Percentiles rank a stretch among this genome's conserved stretches.
phyloP scores from a whole-genome alignment of 2,329 filamentous ascomycete genomes.

The Nectriaceae sp. region DNA sequence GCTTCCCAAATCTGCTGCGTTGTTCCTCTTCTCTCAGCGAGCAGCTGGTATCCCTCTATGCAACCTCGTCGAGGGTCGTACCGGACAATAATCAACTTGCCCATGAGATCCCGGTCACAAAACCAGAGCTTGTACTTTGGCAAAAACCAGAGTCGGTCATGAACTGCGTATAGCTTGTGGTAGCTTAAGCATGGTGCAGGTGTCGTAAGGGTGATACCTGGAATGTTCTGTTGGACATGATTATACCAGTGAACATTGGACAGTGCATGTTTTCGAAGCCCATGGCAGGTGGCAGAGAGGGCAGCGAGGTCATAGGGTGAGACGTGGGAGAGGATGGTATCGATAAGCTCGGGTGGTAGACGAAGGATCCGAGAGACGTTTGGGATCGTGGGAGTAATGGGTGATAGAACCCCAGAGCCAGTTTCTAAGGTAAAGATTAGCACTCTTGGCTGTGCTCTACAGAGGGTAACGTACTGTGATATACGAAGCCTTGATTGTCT shows the following conservation, averaged over 20 bases:
- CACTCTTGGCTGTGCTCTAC: too few species aligned
- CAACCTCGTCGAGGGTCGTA: constrained; percentile 73
- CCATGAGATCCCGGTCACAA: constrained; percentile 70
- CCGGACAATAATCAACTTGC: constrained; percentile 73
- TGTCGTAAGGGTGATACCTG: constrained; percentile 51
- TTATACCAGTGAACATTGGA: constrained; percentile 73
- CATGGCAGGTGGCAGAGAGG: constrained; percentile 62
- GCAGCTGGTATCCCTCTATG: constrained; percentile 78
- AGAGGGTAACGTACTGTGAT: too few species aligned
- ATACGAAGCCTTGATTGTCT: too few species aligned
- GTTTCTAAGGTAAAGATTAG: too few species aligned
- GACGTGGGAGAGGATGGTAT: constrained; percentile 69
- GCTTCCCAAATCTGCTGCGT: constrained; percentile 64
- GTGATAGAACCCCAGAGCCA: too few species aligned
- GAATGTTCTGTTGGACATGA: constrained; percentile 69
- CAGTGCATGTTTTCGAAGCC: constrained; percentile 58
- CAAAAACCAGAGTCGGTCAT: constrained; percentile 85
- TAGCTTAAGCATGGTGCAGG: constrained; percentile 65
- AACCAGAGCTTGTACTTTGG: constrained; percentile 84
- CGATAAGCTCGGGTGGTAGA: constrained; percentile 75
- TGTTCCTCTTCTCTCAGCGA: constrained; percentile 62
- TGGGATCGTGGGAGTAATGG: too few species aligned
- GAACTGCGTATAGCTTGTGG: constrained; percentile 70
- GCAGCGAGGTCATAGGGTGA: constrained; percentile 63
- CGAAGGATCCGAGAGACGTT: too few species aligned